Conservation (phyloP, 2,329 filamentous ascomycete genomes). For the Tolypocladium amazonense region DNA sequence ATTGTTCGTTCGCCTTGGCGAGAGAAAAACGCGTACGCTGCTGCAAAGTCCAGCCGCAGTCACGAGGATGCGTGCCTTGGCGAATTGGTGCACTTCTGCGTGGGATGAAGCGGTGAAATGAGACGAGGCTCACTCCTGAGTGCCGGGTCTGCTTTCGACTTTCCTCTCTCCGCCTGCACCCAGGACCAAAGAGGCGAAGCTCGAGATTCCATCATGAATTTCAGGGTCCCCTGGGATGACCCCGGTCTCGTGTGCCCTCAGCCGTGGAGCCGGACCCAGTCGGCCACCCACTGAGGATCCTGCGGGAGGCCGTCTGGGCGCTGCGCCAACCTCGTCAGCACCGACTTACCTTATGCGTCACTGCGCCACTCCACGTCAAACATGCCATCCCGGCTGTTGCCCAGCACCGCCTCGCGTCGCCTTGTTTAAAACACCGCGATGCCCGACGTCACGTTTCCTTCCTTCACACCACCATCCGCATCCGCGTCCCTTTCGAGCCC, state of each 20-base stretch:
- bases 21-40: not conserved
- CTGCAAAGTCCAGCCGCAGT: not conserved
- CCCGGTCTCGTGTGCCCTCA: not conserved
- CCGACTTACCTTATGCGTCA: not conserved
- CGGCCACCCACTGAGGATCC: not conserved
- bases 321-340: not conserved
- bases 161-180: not conserved
- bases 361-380: constrained; percentile 5
- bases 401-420: not conserved
- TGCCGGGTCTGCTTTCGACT: not conserved
- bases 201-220: not conserved
- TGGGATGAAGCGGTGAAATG: not conserved
- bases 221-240: not conserved
- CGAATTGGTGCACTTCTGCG: not conserved
- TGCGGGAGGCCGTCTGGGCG: not conserved
- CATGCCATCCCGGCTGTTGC: not conserved
- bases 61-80: not conserved
- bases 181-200: not conserved
- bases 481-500: not conserved
- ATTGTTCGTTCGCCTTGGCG: not conserved
- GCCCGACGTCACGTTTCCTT: not conserved
- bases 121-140: not conserved
- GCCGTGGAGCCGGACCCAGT: not conserved
- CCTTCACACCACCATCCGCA: not conserved
- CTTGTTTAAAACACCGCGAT: not conserved